A percentile compares a stretch with the other conserved stretches of the same genome.
Evolutionary conservation across 257 asterid species (phyloP).

Genomic region (Mitragyna speciosa): DNA sequence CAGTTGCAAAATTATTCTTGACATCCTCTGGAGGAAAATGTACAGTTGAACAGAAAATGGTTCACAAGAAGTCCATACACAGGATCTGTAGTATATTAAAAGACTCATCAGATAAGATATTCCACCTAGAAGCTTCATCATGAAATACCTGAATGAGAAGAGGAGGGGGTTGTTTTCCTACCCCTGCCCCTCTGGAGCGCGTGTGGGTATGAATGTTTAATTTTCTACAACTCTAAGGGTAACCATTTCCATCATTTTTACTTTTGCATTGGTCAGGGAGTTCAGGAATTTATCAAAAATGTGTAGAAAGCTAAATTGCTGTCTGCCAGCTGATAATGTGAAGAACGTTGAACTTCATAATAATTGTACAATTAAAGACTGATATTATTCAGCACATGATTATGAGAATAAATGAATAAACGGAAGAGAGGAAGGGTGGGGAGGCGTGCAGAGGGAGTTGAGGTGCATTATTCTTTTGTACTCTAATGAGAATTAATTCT

Average conservation of each 20-base stretch:
- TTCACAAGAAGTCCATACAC: background rate
- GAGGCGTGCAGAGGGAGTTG: background rate
- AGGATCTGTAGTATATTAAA: background rate
- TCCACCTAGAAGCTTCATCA: too few relatives aligned
- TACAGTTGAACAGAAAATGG: background rate
- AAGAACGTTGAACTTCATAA: background rate
- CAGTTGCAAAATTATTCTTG: slow-evolving; percentile 14
- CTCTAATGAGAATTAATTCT: too few relatives aligned
- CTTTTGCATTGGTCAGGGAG: background rate
- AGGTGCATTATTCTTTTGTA: too few relatives aligned
- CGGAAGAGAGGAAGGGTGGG: background rate
- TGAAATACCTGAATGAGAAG: too few relatives aligned
- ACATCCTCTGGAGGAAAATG: background rate
- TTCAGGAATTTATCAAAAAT: too few relatives aligned
- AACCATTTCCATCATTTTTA: background rate
- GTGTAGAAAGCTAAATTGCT: background rate
- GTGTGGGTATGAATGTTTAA: background rate
- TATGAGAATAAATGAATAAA: background rate
- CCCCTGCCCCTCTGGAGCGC: too few relatives aligned
- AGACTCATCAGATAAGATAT: background rate
- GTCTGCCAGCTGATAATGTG: background rate
- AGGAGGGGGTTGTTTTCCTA: too few relatives aligned
- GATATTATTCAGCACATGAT: background rate
- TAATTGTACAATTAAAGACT: background rate
- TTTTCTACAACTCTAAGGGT: background rate